Conservation (phyloP, 768 basidiomycete species). For the Udeniomyces megalosporus region DNA sequence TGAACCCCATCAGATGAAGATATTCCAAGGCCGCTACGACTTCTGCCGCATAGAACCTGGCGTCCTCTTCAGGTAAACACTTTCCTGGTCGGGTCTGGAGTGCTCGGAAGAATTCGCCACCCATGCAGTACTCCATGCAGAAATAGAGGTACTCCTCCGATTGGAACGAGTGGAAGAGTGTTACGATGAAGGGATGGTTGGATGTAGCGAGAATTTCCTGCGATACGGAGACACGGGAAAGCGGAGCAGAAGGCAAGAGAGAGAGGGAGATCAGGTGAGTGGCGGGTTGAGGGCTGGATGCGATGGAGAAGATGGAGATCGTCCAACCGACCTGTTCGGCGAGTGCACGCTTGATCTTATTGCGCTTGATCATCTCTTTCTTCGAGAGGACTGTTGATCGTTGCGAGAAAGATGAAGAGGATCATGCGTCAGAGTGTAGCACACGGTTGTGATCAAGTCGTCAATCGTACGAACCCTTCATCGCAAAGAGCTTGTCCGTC, state of each 20-base stretch:
- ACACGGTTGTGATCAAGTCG: not conserved
- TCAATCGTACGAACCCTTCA: conserved; percentile 64
- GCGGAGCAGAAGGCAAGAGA: not conserved
- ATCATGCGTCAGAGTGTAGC: not conserved
- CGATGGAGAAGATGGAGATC: not conserved
- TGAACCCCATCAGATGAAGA: conserved; percentile 96
- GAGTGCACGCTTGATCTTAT: conserved; percentile 96
- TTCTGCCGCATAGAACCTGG: conserved; percentile 96
- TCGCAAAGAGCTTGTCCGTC: conserved; percentile 84
- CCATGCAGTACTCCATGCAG: conserved; percentile 80
- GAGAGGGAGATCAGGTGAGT: not conserved
- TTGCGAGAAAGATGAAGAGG: conserved; percentile 12
- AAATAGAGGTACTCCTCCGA: conserved; percentile 96
- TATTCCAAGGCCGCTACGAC: conserved; percentile 96
- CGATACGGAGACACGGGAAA: not conserved
- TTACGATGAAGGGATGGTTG: conserved; percentile 99
- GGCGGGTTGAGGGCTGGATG: not conserved
- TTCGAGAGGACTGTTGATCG: conserved; percentile 66
- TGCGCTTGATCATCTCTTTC: conserved; percentile 98
- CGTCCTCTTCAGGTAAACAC: conserved; percentile 85
- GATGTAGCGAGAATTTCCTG: conserved; percentile 88
- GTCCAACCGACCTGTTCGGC: conserved; percentile 57
- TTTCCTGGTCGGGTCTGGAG: conserved; percentile 92
- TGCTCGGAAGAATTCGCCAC: conserved; percentile 97
- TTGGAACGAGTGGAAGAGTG: conserved; percentile 97